Base-by-base conservation (phyloP, 2,329 filamentous ascomycete species). In the Claviceps sp. region DNA sequence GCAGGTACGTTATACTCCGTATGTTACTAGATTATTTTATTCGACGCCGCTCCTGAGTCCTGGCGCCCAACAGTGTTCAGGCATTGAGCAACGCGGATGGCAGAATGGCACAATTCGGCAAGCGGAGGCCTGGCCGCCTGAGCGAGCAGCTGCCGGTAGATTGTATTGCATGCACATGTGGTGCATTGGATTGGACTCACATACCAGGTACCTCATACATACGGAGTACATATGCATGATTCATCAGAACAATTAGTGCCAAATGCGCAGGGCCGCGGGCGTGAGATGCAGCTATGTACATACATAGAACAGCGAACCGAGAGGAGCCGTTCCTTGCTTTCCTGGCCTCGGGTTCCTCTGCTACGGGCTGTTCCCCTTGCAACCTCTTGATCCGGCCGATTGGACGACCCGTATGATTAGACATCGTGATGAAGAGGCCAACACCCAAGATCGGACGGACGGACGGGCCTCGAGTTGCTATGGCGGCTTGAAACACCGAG, bases 101-200 rank as follows among this genome's bases (percentile, higher is more conserved):
- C 29, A 34, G 9, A 34, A n/a, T 42, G 22, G 40, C 48, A 45
- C 13, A 50, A 52, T 46, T 52, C 42, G 47, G 43, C 43, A 46
- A 47, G 51, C 47, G 47, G 43, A 49, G 42, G 38, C 16, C 29
- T 34, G 29, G 11, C 9, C 29, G 38, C 16, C 29, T 34, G 29
- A 34, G 29, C 29, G 29, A 34, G 29, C 29, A 34, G 29, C 29
- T 34, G 29, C 29, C 29, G 29, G 9, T 34, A 34, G 29, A 34
- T 34, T 34, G 1, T 11, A 29, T 26, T 26, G 5, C 22, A 23
- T 29, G 7, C 26, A 7, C 20, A 14, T 39, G 14, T n/a, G n/a
- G n/a, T 17, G 16, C 38, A 39, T n/a, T n/a, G n/a, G 38, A 39
- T n/a, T n/a, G n/a, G 38, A n/a, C n/a, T 22, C 9, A 6, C 14